Conservation (phyloP, 352 stramenopile species). For the Phytophthora crassamura region DNA sequence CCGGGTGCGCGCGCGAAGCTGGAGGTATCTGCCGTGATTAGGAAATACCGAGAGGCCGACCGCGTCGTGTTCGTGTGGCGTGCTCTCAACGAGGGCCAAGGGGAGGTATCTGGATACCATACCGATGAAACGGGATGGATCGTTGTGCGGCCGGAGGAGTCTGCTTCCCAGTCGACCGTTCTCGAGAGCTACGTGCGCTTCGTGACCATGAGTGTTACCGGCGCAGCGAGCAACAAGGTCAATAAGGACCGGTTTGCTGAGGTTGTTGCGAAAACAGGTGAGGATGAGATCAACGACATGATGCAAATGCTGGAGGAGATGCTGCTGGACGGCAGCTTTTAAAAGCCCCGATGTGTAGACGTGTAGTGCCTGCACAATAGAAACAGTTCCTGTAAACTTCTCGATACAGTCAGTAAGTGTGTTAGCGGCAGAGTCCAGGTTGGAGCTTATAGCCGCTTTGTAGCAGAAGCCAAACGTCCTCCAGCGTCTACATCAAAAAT, state of each 20-base stretch:
- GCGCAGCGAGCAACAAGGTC: neutral
- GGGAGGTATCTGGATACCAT: constrained; percentile 35
- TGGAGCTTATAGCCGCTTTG: too few relatives aligned
- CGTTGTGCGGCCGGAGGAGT: constrained; percentile 11
- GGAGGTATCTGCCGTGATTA: constrained; percentile 9
- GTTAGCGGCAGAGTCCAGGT: too few relatives aligned
- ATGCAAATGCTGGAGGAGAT: constrained; percentile 27
- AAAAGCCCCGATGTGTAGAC: too few relatives aligned
- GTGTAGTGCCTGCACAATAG: too few relatives aligned
- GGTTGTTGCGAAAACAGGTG: constrained; percentile 6
- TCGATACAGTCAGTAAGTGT: too few relatives aligned
- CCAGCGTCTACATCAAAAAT: too few relatives aligned
- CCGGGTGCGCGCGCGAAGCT: constrained; percentile 8
- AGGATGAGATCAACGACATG: constrained; percentile 18
- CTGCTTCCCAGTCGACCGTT: neutral
- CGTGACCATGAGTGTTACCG: constrained; percentile 8
- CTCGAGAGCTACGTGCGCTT: constrained; percentile 18
- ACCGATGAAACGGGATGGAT: constrained; percentile 62
- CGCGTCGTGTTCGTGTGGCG: constrained; percentile 65
- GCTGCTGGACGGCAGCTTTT: neutral
- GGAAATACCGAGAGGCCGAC: constrained; percentile 39
- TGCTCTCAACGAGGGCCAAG: constrained; percentile 36
- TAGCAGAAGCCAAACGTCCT: too few relatives aligned
- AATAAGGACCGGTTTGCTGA: constrained; percentile 14
- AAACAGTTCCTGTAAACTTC: too few relatives aligned